Evolutionary conservation across 2,329 filamentous ascomycete species (phyloP), one percentile per base, ranked within the genome.

Genomic region (Immersiporthe knoxdaviesiana): DNA sequence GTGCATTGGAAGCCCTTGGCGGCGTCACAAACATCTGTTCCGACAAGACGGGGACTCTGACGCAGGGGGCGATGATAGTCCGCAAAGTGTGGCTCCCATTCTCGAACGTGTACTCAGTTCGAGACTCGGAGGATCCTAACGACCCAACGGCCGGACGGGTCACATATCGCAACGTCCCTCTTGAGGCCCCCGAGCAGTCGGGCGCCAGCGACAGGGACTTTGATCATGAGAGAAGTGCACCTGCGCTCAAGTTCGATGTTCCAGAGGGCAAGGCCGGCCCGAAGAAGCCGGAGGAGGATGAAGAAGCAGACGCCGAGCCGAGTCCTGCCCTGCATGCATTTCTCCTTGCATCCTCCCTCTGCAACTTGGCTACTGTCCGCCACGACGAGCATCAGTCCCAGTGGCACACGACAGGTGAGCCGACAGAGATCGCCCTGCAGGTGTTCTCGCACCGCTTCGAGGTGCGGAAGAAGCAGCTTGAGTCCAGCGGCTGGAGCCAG

Each of bases 341-440:
- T 74, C 77, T 88, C 2, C 77, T 85, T 2, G 83, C 88, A 1
- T 82, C 88, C 18, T 86, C 90, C 1, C 84, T 92, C 2, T 91
- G 89, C 79, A 92, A 92, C 74, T 82, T 87, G 41, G 83, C 86
- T n/a, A 88, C 85, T 1, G 86, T 88, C 14, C 82, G 85, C 58
- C 84, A 82, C 67, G 85, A 87, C 60, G 81, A 86, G 0, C 81
- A 84, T n/a, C 82, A 85, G 37, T 79, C 81, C 37, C 82, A 82
- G 71, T 92, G 90, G 90, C 85, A 88, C 74, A 88, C 89, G 1
- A 88, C 87, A 16, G 91, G 90, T 16, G 90, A 92, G 75, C 90
- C 90, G 0, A 93, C 91, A 1, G 91, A 94, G 75, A 90, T 93
- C 73, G 91, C 92, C 1, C 85, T 94, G 7, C 91, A 93, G 73